These are phyloP conservation scores for Dendryphion nanum DNA, from an alignment of 2,329 filamentous ascomycete genomes.

Conservation along the genomic window DNA sequence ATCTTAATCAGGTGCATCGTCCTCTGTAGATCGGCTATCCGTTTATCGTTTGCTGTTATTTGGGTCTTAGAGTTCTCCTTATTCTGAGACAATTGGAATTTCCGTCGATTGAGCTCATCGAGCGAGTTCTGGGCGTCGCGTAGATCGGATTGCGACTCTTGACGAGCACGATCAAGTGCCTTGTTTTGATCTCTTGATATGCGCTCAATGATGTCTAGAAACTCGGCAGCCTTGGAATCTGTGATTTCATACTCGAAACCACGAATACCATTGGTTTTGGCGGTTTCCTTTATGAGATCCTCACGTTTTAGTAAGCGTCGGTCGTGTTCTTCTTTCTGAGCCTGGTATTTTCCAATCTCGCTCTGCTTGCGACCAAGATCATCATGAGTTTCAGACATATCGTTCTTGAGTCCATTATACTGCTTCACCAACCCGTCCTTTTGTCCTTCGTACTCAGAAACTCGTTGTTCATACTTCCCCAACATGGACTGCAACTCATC, in stretches of 20 bases:
- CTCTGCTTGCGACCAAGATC: constrained; percentile 48
- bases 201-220: constrained; percentile 74
- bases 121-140: constrained; percentile 70
- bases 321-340: constrained; percentile 84
- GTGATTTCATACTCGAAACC: constrained; percentile 80
- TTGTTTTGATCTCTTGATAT: constrained; percentile 75
- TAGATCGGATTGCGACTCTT: constrained; percentile 71
- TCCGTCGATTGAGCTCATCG: constrained; percentile 71
- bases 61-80: constrained; percentile 72
- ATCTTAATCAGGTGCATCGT: constrained; percentile 71
- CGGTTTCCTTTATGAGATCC: constrained; percentile 74
- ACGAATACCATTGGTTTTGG: constrained; percentile 73
- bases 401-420: constrained; percentile 62
- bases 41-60: constrained; percentile 71
- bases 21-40: constrained; percentile 63
- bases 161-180: constrained; percentile 71
- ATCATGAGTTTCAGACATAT: constrained; percentile 48
- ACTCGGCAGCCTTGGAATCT: constrained; percentile 70
- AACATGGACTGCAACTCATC: constrained; percentile 69
- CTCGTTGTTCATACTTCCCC: constrained; percentile 73
- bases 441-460: constrained; percentile 64
- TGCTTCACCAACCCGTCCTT: constrained; percentile 61
- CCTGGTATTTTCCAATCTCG: constrained; percentile 76
- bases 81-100: constrained; percentile 69
- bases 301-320: constrained; percentile 71